phyloP scores from a whole-genome alignment of 495 filamentous ascomycete genomes.

The Platismatia glauca region DNA sequence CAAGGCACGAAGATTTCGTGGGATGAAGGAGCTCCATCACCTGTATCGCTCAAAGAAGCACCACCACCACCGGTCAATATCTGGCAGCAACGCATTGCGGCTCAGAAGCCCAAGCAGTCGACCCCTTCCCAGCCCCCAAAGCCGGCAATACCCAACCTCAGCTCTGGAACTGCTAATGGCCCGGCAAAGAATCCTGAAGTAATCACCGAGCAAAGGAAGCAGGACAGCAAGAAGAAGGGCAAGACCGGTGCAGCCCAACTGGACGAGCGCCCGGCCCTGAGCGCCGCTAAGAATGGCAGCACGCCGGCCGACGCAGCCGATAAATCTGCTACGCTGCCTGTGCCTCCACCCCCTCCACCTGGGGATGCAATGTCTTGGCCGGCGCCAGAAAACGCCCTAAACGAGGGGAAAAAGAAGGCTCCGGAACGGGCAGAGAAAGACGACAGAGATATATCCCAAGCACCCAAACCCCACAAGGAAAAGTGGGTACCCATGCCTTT shows the following conservation, averaged over 20 bases:
- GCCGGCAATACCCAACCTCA: conserved; percentile 15
- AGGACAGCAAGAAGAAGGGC: conserved; percentile 25
- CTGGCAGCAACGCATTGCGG: conserved; percentile 71
- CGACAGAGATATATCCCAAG: conserved; percentile 52
- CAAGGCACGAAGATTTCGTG: conserved; percentile 28
- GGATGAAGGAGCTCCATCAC: conserved; percentile 44
- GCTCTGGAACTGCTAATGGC: conserved; percentile 13
- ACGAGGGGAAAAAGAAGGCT: conserved; percentile 62
- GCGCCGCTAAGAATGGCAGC: conserved; percentile 30
- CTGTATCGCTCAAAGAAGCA: conserved; percentile 66
- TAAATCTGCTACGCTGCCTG: conserved; percentile 3
- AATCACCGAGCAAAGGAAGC: conserved; percentile 24
- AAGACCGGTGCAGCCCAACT: conserved; percentile 24
- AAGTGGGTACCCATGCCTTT: conserved; percentile 66
- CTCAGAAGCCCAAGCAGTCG: conserved; percentile 44
- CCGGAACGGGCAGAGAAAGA: conserved; percentile 58
- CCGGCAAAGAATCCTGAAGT: conserved; percentile 30
- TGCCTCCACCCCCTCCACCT: conserved; percentile 52
- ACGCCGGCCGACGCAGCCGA: conserved; percentile 28
- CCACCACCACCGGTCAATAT: conserved; percentile 73
- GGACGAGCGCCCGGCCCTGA: conserved; percentile 35
- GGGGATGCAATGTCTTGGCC: conserved; percentile 79
- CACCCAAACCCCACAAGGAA: conserved; percentile 51
- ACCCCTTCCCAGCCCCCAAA: conserved; percentile 23
- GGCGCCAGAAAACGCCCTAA: conserved; percentile 71